These are phyloP conservation scores for Cryphonectria nitschkei DNA, from an alignment of 2,329 filamentous ascomycete species.

Conservation along the genomic window DNA sequence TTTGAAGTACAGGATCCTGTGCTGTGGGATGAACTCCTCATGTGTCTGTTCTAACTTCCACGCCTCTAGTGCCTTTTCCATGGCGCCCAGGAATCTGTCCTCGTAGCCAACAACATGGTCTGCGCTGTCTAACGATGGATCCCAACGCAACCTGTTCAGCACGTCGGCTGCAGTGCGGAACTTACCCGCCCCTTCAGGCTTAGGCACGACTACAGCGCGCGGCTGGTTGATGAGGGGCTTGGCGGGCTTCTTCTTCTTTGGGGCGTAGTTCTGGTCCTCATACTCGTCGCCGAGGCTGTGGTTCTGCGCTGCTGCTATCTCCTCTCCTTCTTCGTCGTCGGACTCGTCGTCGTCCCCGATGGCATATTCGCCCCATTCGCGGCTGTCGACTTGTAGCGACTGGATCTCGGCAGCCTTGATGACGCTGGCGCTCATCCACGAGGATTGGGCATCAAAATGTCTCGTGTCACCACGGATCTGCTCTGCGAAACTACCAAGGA, in stretches of 20 bases:
- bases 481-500: conserved; percentile 52
- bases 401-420: conserved; percentile 45
- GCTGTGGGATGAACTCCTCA: conserved; percentile 69
- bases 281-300: conserved; percentile 18
- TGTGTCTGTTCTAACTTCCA: conserved; percentile 67
- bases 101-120: conserved; percentile 65
- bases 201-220: conserved; percentile 27
- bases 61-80: conserved; percentile 55
- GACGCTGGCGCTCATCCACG: conserved; percentile 52
- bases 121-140: conserved; percentile 48
- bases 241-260: conserved; percentile 30
- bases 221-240: conserved; percentile 28
- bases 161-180: conserved; percentile 62
- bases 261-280: conserved; percentile 20
- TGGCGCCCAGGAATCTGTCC: conserved; percentile 60
- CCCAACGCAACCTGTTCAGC: conserved; percentile 64
- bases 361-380: conserved; percentile 54
- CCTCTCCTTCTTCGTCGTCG: conserved; percentile 47
- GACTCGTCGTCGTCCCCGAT: conserved; percentile 43
- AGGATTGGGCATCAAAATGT: conserved; percentile 53
- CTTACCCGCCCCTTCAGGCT: conserved; percentile 45
- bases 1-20: conserved; percentile 65
- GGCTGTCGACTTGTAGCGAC: conserved; percentile 49
- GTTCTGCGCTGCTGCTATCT: conserved; percentile 32
- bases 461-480: conserved; percentile 50